Evolutionary conservation across 495 filamentous ascomycete species (phyloP), one percentile per base, ranked within the genome.

Genomic region (Penicillium bovifimosum): DNA sequence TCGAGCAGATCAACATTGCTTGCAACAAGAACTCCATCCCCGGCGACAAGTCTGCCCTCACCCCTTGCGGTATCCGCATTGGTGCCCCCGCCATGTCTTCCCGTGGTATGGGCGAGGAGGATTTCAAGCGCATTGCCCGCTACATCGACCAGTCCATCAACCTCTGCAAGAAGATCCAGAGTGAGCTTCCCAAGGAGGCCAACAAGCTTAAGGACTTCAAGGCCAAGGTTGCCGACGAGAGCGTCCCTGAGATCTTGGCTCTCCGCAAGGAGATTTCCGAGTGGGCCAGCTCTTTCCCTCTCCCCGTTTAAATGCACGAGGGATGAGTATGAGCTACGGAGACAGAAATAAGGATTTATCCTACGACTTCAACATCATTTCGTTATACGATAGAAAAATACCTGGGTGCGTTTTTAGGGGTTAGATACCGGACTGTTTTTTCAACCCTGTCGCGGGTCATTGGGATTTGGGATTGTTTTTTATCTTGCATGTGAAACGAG

Each of bases 161-260:
- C 71, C 76, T 95, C 59, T 87, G 85, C 81, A 88, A 88, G 79
- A 79, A 87, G 59, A 77, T 96, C 56, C 93, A 98, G 78, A 76
- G 66, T 43, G 75, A 77, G 53, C 79, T 98, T 8, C 93, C 95
- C 57, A 96, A 96, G 83, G 88, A 91, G 70, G 90, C 88, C 54
- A 98, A 98, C 81, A 96, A 92, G 83, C 87, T 91, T 63, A 97
- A 97, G 84, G 95, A 98, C 79, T 98, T 98, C 86, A 92, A 91
- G 77, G 84, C 86, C 63, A 91, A 89, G 80, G 87, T 95, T 47
- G 80, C 87, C 47, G 75, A 76, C 52, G 90, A 88, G 43, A 81
- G 85, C 59, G 80, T 95, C 38, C 64, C 80, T 41, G 87, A 89
- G 77, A 87, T 98, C 69, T 78, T 82, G 55, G 82, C 80, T 55